phyloP scores from a whole-genome alignment of 1,284 basidiomycete genomes.

The Fistulinella cinereoalba region DNA sequence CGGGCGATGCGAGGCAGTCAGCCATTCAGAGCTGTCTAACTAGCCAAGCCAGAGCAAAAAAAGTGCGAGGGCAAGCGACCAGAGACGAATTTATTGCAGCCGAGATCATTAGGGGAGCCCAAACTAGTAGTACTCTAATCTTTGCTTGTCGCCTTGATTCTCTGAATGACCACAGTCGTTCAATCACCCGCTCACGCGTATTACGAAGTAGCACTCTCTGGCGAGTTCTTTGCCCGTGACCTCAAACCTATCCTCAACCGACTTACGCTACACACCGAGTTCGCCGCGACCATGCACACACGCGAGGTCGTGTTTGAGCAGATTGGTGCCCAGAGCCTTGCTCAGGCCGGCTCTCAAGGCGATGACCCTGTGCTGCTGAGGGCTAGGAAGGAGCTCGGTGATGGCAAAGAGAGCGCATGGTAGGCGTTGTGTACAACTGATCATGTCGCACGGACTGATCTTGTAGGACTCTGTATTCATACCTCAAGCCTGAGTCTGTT shows the following conservation, averaged over 20 bases:
- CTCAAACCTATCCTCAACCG: constrained; percentile 69
- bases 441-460: neutral
- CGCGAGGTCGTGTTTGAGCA: constrained; percentile 76
- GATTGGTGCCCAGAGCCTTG: constrained; percentile 56
- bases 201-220: constrained; percentile 77
- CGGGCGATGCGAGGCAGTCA: constrained; percentile 4
- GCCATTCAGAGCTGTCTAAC: constrained; percentile 8
- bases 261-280: constrained; percentile 73
- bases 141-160: neutral
- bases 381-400: constrained; percentile 68
- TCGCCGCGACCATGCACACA: constrained; percentile 63
- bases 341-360: constrained; percentile 45
- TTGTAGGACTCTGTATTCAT: constrained; percentile 68
- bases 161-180: constrained; percentile 21
- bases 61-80: no score
- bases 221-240: constrained; percentile 64
- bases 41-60: no score
- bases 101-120: no score
- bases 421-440: constrained; percentile 29
- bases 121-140: no score
- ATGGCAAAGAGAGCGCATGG: constrained; percentile 52
- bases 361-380: constrained; percentile 66
- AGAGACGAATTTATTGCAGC: no score
- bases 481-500: constrained; percentile 73
- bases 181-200: constrained; percentile 49